Evolutionary conservation across 441 rosid genomes (phyloP).

Genomic region (Breynia disticha): DNA sequence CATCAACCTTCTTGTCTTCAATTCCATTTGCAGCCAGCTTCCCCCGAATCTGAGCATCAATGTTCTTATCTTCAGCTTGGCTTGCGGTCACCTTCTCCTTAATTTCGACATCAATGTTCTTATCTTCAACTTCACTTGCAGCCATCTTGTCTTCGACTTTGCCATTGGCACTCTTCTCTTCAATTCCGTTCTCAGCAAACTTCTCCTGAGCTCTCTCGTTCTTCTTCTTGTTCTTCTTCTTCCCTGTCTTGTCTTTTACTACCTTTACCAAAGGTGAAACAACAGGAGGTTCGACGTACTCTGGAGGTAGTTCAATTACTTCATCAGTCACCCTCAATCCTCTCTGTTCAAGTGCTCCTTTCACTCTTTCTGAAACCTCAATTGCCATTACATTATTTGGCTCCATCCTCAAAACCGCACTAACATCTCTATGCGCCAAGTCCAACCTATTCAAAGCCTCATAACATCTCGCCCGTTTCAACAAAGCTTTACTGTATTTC

Average conservation of each 20-base stretch:
- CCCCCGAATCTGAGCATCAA: slow-evolving; percentile 26
- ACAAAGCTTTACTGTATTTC: slow-evolving; percentile 67
- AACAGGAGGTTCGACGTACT: slow-evolving; percentile 24
- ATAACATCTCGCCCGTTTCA: slow-evolving; percentile 84
- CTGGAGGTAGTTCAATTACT: slow-evolving; percentile 41
- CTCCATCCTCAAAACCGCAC: slow-evolving; percentile 56
- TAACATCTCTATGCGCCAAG: slow-evolving; percentile 75
- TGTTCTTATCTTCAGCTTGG: slow-evolving; percentile 30
- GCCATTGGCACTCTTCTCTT: slow-evolving; percentile 24
- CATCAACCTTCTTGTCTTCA: slow-evolving; percentile 25
- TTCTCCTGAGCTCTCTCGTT: slow-evolving; percentile 23
- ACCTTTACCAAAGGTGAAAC: slow-evolving; percentile 16
- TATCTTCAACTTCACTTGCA: slow-evolving; percentile 33
- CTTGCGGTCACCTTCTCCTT: neutral
- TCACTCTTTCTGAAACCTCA: slow-evolving; percentile 64
- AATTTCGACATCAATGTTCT: slow-evolving; percentile 22
- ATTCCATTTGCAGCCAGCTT: slow-evolving; percentile 27
- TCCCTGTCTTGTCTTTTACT: slow-evolving; percentile 20
- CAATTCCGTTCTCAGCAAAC: slow-evolving; percentile 21
- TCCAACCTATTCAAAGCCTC: slow-evolving; percentile 75
- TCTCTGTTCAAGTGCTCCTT: slow-evolving; percentile 40
- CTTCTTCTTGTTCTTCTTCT: slow-evolving; percentile 28
- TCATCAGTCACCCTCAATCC: slow-evolving; percentile 57
- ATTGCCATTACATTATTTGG: slow-evolving; percentile 59
- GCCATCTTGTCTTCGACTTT: slow-evolving; percentile 42